Conservation (phyloP, 371 early-diverging fungal genomes). For the Syncephalastrum racemosum region DNA sequence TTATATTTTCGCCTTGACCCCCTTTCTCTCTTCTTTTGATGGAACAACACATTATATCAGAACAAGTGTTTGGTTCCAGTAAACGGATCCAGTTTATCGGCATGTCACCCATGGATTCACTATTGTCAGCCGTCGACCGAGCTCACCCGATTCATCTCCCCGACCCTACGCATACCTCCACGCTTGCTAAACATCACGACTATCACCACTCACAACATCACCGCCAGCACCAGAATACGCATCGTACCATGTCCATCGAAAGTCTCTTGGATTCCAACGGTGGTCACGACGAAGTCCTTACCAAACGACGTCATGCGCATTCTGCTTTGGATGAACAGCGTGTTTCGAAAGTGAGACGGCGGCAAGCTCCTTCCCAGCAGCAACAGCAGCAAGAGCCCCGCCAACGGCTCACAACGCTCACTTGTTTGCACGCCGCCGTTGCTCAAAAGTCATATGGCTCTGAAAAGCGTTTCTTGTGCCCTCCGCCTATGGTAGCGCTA, state of each 20-base stretch:
- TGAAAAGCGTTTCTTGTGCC: conserved; percentile 84
- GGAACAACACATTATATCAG: conserved; percentile 26
- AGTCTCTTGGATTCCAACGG: conserved; percentile 34
- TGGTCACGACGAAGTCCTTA: no score
- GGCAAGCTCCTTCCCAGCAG: no score
- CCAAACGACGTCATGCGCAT: conserved; percentile 1
- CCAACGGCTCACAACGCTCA: conserved; percentile 46
- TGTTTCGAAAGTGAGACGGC: conserved; percentile 12
- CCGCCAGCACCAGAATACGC: conserved; percentile 6
- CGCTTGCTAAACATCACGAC: neutral
- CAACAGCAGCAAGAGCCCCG: neutral
- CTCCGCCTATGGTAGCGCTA: conserved; percentile 73
- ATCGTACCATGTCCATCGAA: conserved; percentile 47
- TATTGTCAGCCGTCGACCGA: conserved; percentile 41
- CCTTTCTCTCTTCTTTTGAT: conserved; percentile 11
- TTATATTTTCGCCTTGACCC: conserved; percentile 12
- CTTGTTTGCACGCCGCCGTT: conserved; percentile 65
- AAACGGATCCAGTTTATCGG: conserved; percentile 15
- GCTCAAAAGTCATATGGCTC: conserved; percentile 91
- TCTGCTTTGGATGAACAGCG: conserved; percentile 4
- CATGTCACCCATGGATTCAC: conserved; percentile 48
- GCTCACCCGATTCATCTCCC: conserved; percentile 36
- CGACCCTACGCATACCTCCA: conserved; percentile 10
- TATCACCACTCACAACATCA: neutral
- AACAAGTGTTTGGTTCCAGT: conserved; percentile 29